These are phyloP conservation scores for Xerocomellus intermedius DNA, from an alignment of 768 basidiomycete species.

Conservation along the genomic window DNA sequence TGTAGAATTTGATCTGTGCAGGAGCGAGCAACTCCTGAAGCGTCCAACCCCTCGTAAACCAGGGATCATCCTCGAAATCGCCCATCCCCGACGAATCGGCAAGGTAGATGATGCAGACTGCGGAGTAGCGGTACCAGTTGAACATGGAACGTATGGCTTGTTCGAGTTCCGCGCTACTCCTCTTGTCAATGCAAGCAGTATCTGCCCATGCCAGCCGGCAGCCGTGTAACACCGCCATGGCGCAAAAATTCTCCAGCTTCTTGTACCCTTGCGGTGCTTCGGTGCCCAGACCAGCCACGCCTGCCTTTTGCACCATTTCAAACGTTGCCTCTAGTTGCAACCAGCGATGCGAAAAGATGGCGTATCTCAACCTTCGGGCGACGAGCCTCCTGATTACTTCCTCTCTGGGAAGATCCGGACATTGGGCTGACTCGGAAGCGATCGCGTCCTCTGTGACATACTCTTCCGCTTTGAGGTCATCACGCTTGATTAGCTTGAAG, in stretches of 20 bases:
- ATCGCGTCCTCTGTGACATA: not conserved
- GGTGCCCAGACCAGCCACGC: not conserved
- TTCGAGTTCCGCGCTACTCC: constrained; percentile 8
- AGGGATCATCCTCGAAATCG: not conserved
- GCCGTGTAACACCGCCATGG: not conserved
- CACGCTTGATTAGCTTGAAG: not conserved
- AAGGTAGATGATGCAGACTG: constrained; percentile 2
- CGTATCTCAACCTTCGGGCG: not conserved
- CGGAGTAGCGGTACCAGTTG: constrained; percentile 3
- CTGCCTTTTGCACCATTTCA: not conserved
- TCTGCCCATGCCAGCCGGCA: constrained; percentile 31
- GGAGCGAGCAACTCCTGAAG: constrained; percentile 13
- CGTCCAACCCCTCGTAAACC: constrained; percentile 10
- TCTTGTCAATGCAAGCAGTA: constrained; percentile 25
- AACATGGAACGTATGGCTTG: constrained; percentile 11
- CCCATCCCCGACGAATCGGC: not conserved
- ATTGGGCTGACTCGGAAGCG: not conserved
- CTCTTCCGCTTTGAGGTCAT: not conserved
- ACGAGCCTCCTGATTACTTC: not conserved
- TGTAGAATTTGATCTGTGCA: constrained; percentile 3
- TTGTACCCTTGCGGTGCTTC: not conserved
- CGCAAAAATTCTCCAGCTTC: not conserved
- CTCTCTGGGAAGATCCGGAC: not conserved
- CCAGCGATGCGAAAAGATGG: constrained; percentile 6
- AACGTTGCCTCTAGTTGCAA: not conserved